Base-by-base conservation (phyloP, 805 yeast genomes). In the Hanseniaspora mollemarum region DNA sequence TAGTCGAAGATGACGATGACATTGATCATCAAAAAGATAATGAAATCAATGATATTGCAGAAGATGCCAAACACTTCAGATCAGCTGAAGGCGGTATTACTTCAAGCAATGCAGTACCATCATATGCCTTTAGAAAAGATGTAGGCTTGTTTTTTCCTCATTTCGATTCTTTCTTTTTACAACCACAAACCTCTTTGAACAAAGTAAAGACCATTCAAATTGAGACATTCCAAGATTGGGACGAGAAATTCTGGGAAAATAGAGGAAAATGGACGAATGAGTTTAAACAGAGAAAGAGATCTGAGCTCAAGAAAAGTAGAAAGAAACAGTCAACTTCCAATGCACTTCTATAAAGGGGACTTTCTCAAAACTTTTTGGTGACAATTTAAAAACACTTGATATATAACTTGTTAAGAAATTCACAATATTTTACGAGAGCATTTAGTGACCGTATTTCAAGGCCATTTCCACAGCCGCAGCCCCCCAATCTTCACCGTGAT, bases 401-500 rank as follows among this genome's bases (percentile, higher is more conserved):
- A n/a, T n/a, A n/a, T n/a, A n/a, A n/a, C n/a, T n/a, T n/a, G n/a
- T n/a, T n/a, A n/a, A n/a, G n/a, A n/a, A n/a, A n/a, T n/a, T n/a
- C n/a, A n/a, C n/a, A n/a, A n/a, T n/a, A n/a, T n/a, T n/a, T n/a
- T n/a, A n/a, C 12, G 21, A 40, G 9, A 8, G 21, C 18, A n/a
- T 25, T 19, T 37, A 32, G 29, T 32, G 26, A 37, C 45, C 39
- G 53, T 65, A 76, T 58, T 77, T 77, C 15, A 62, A 46, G 3
- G 77, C 81, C 97, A 92, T 90, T 71, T 90, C 98, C 25, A 92
- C 95, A 15, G 98, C 98, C 50, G 96, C 96, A 32, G 94, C 88
- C 58, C 95, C 98, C 98, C 98, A 90, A 66, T 92, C 98, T 62
- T 77, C 86, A 56, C 98, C 98, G 62, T 92, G 98, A 71, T 90